Base-by-base conservation (phyloP, 2,329 filamentous ascomycete species). In the Phialophora chinensis region DNA sequence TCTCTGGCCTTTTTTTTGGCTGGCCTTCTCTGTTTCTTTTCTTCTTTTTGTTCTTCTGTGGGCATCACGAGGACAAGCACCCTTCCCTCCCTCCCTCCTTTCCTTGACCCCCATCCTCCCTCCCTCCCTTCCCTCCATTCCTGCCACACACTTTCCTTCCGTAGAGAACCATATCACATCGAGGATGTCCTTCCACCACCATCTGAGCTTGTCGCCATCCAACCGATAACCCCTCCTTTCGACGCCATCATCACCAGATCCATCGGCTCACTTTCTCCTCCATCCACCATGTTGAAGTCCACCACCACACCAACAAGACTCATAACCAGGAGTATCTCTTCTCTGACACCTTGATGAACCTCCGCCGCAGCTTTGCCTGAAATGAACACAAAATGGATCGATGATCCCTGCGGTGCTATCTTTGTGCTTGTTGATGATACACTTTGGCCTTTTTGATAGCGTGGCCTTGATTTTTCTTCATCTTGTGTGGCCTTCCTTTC, bases 1-100 rank as follows among this genome's bases (percentile, higher is more conserved):
- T 53, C 35, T 23, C 33, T 57, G 57, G 63, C 63, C 63, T 61
- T 65, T 57, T 55, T 65, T 65, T 59, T 31, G 1, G 35, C 20
- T 54, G 62, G n/a, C 29, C n/a, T 14, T 27, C 35, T 33, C 31
- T 31, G 23, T 33, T n/a, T 31, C 4, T 33, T n/a, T 55, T 35
- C 14, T 31, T 20, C 31, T 10, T 53, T 33, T 23, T 14, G 10
- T 52, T 23, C 25, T 52, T 27, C 25, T 52, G 23, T 27, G 20
- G 20, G 23, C 10, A 23, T 27, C 49, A 52, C 49, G 4, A 1
- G 49, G 49, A 52, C 49, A 27, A 52, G 49, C 49, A 52, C 49
- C 49, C 49, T 27, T 52, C 33, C 33, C 8, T 38, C 33, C 33
- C 12, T 38, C 12, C 33, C 33, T 38, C 3, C 33, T 10, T 12